A percentile compares a stretch with the other conserved stretches of the same genome.
Conservation (phyloP, 192 early-diverging fungal species). For the Chytriomyces hyalinus region DNA sequence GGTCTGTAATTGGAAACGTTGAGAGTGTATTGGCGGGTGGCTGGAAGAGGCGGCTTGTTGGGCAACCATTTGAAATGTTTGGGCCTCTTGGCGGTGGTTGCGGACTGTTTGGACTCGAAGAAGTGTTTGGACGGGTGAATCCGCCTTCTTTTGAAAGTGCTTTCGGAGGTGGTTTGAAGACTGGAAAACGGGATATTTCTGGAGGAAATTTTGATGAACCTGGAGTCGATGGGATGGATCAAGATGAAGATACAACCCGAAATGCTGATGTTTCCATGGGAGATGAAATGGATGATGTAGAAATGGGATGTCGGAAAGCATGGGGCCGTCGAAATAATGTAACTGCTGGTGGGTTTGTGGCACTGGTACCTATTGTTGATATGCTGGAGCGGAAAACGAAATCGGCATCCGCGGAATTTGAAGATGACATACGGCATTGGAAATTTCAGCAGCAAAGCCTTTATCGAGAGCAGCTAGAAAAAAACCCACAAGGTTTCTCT, state of each 20-base stretch:
- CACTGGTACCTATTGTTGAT: background rate
- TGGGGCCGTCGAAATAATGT: background rate
- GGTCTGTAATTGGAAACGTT: constrained; percentile 12
- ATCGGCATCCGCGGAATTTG: background rate
- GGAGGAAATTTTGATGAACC: background rate
- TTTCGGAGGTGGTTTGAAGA: background rate
- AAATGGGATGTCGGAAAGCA: background rate
- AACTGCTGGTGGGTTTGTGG: background rate
- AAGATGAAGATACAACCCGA: background rate
- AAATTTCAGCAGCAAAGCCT: background rate
- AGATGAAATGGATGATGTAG: background rate
- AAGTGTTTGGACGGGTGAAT: constrained; percentile 14
- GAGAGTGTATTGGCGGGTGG: background rate
- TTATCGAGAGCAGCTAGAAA: background rate
- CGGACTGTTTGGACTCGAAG: constrained; percentile 17
- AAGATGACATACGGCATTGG: background rate
- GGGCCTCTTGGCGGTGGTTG: constrained; percentile 9
- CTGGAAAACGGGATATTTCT: too few species aligned
- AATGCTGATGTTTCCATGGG: background rate
- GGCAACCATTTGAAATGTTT: background rate
- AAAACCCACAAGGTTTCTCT: too few species aligned
- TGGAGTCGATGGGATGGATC: background rate
- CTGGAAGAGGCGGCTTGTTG: background rate
- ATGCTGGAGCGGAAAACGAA: constrained; percentile 1
- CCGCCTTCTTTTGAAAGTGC: background rate